phyloP scores from a whole-genome alignment of 345 rosid genomes.

The Hirschfeldia incana region DNA sequence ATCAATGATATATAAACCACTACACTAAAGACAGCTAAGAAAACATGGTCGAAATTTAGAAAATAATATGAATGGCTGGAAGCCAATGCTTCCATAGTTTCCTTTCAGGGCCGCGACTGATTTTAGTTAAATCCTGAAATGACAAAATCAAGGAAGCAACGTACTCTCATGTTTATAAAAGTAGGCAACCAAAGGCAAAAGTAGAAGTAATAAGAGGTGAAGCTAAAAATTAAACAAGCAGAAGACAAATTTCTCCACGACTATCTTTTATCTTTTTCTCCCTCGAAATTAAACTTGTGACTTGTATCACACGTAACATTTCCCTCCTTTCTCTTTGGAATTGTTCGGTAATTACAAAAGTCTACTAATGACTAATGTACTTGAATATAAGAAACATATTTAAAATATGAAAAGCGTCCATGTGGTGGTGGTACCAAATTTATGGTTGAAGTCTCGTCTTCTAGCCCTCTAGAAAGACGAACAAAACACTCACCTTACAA shows the following conservation, averaged over 20 bases:
- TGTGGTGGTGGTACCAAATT: background rate
- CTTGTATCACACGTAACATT: slow-evolving; percentile 14
- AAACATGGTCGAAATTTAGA: too few species aligned
- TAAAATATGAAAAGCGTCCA: slow-evolving; percentile 15
- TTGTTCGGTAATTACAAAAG: background rate
- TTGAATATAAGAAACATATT: background rate
- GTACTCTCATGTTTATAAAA: background rate
- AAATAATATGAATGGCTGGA: too few species aligned
- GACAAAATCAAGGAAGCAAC: slow-evolving; percentile 1
- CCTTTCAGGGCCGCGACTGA: too few species aligned
- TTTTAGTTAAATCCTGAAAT: background rate
- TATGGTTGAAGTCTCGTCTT: slow-evolving; percentile 19
- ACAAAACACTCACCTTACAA: background rate
- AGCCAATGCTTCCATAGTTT: too few species aligned
- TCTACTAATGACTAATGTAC: background rate
- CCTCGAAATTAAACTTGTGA: slow-evolving; percentile 12
- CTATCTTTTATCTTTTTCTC: background rate
- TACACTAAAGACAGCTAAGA: too few species aligned
- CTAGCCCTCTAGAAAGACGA: background rate
- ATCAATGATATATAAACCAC: too few species aligned
- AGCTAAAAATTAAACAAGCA: background rate
- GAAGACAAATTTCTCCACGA: background rate
- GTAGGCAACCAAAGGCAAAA: slow-evolving; percentile 15
- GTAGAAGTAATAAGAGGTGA: background rate
- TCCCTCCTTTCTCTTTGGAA: background rate